Base-by-base conservation (phyloP, 2,329 filamentous ascomycete species). In the Hypoxylon sp. region DNA sequence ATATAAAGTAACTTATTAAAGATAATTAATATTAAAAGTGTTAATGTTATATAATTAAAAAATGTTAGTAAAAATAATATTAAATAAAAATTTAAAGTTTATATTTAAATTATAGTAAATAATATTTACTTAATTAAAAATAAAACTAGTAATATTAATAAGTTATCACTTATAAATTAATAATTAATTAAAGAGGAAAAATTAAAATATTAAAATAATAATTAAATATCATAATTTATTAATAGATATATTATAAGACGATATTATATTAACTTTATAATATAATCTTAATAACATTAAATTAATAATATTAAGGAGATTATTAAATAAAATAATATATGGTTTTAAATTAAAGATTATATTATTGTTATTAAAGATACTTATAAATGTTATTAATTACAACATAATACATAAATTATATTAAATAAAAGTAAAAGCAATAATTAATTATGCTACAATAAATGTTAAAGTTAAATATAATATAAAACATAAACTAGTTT, bases 181-280 rank as follows among this genome's bases (percentile, higher is more conserved):
- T 25, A 23, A 23, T 9, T 25, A 45, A 45, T 12, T 45, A 25
- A 25, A 45, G 25, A 45, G 4, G 2, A 23, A 45, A 5, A 45
- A 45, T 45, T 25, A 45, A 45, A 25, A 45, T 23, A 25, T 45
- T 45, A 45, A 45, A 45, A 45, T 45, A 5, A 14, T 25, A 14
- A 23, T 45, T 12, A 14, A 25, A 23, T 45, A 23, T 45, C 25
- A 45, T 25, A 25, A 45, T 25, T 23, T 45, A 11, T 25, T 12
- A 5, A 25, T 45, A 45, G 19, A 45, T 11, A 25, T 25, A 12
- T 4, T 25, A 16, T 39, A 25, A 14, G 3, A 25, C 4, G 25
- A 45, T 23, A 45, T 45, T 45, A 23, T 45, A 11, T 12, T 45
- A 45, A 45, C 11, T 2, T 12, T 45, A 45, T 45, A 45, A 45